Base-by-base conservation (phyloP, 768 basidiomycete species). In the Boletus edulis region DNA sequence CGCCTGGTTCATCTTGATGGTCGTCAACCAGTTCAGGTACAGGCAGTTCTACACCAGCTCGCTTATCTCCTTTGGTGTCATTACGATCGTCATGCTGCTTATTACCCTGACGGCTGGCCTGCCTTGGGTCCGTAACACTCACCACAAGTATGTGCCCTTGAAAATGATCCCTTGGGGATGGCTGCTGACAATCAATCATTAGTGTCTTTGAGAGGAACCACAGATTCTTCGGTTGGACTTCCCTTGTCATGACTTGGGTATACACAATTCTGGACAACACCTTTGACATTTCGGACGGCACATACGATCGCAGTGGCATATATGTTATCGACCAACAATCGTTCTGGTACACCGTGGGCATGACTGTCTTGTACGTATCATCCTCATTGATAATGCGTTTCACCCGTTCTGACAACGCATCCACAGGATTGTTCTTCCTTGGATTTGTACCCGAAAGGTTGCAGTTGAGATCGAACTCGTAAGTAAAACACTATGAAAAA, bases 131-230 rank as follows among this genome's bases (percentile, higher is more conserved):
- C 78, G 89, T 58, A 90, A 90, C 62, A 83, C 81, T 12, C 86
- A 89, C 60, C 89, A 91, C 76, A 90, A 90, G 88, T 89, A 67
- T 62, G 81, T 70, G 57, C 12, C 18, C 8, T 32, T 42, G 46
- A 3, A 38, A 15, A 38, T 17, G 38, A 49, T 46, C 15, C 27
- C 17, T 46, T 35, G 10, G 9, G 12, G 7, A 8, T 43, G 24
- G 13, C 45, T 51, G 13, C 45, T 51, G 18, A 56, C 42, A 52
- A 22, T 18, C 43, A 11, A 41, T 35, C 29, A 5, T 46, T 54
- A 90, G 87, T 65, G 80, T 89, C 18, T 91, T 91, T 60, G 89
- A 91, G 68, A 81, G 87, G 49, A 84, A 87, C 58, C 89, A 91
- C 67, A 82, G 89, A 11, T 90, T 91, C 71, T 75, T 87, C 52